A percentile compares a stretch with the other conserved stretches of the same genome.
These are phyloP conservation scores for Entomortierella chlamydospora DNA, from an alignment of 192 early-diverging fungal genomes.

Conservation along the genomic window DNA sequence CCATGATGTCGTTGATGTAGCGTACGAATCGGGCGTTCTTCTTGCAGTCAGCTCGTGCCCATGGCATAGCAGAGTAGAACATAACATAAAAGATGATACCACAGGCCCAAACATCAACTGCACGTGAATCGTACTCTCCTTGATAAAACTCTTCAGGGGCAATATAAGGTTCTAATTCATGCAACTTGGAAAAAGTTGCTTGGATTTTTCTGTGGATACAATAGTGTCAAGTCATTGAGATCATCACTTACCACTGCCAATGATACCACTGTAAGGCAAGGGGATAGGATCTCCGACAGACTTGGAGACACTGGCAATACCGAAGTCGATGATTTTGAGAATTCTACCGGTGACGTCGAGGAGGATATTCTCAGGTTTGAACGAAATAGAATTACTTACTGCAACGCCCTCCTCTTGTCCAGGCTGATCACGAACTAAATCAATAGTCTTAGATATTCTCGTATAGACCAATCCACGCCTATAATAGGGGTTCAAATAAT, in stretches of 20 bases:
- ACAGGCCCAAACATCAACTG: constrained; percentile 60
- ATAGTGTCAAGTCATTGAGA: too few relatives aligned
- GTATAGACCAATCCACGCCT: too few relatives aligned
- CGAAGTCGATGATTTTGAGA: constrained; percentile 89
- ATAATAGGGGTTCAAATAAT: too few relatives aligned
- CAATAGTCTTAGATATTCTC: too few relatives aligned
- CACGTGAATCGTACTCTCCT: constrained; percentile 77
- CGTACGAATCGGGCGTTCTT: constrained; percentile 27
- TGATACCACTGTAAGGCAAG: constrained; percentile 74
- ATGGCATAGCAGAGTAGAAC: constrained; percentile 50
- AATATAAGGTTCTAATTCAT: constrained; percentile 77
- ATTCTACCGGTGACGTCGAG: constrained; percentile 65
- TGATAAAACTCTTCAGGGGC: constrained; percentile 78
- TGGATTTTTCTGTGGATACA: not conserved
- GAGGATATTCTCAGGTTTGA: constrained; percentile 87
- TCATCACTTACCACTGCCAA: constrained; percentile 68
- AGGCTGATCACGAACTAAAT: constrained; percentile 93
- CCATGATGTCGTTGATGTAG: constrained; percentile 22
- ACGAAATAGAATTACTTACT: constrained; percentile 39
- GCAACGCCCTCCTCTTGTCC: constrained; percentile 80
- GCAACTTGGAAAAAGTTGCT: not conserved
- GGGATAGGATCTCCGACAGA: constrained; percentile 68
- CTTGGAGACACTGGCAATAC: constrained; percentile 77
- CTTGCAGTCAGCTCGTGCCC: constrained; percentile 44
- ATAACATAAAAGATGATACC: constrained; percentile 47